phyloP scores from a whole-genome alignment of 2,329 filamentous ascomycete species.

The Oidium heveae region DNA sequence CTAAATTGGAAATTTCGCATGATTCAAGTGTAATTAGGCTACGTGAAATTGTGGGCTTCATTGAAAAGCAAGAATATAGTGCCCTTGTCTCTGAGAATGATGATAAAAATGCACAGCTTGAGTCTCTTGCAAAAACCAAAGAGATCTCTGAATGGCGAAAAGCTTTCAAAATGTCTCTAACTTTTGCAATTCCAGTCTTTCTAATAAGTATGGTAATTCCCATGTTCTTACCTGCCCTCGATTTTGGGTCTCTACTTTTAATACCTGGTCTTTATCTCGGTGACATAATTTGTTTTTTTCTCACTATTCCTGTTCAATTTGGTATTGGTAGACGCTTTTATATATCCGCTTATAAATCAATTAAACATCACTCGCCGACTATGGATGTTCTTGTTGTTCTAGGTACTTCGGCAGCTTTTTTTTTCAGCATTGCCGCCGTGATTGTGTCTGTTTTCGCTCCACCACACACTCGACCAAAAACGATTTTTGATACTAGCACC shows the following conservation, averaged over 20 bases:
- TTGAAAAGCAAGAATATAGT: conserved; percentile 69
- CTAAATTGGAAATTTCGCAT: conserved; percentile 49
- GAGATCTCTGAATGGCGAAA: conserved; percentile 84
- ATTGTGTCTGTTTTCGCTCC: conserved; percentile 48
- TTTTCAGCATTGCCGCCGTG: conserved; percentile 83
- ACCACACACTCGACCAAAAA: conserved; percentile 59
- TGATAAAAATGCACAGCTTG: conserved; percentile 88
- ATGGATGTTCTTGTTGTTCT: conserved; percentile 95
- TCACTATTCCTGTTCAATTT: conserved; percentile 89
- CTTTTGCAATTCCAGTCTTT: conserved; percentile 77
- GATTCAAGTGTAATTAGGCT: conserved; percentile 49
- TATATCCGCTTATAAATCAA: conserved; percentile 69
- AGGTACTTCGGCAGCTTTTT: conserved; percentile 85
- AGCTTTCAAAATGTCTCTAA: conserved; percentile 52
- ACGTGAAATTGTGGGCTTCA: conserved; percentile 52
- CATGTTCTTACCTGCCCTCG: conserved; percentile 51
- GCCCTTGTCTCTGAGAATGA: conserved; percentile 75
- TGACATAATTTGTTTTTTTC: conserved; percentile 55
- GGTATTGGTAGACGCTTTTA: conserved; percentile 92
- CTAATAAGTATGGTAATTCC: conserved; percentile 82
- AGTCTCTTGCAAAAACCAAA: conserved; percentile 85
- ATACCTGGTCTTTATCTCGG: conserved; percentile 62
- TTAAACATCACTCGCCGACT: conserved; percentile 75
- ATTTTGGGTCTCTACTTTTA: conserved; percentile 47
- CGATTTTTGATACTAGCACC: conserved; percentile 90